phyloP scores from a whole-genome alignment of 1,139 yeast species.

The Zhuliangozyma parablackwelliae region DNA sequence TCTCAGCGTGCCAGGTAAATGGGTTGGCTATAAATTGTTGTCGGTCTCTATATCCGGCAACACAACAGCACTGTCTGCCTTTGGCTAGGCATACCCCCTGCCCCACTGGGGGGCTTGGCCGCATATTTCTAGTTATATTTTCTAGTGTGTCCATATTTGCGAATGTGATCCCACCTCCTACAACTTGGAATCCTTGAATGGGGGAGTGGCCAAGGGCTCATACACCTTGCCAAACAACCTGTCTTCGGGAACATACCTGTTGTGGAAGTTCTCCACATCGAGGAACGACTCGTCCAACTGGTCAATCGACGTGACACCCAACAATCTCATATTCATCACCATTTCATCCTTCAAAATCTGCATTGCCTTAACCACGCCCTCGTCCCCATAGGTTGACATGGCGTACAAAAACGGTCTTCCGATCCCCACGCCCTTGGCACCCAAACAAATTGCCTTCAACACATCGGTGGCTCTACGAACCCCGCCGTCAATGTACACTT shows the following conservation, averaged over 20 bases:
- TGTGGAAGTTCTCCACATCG: conserved; percentile 20
- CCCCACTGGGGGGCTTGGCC: no score
- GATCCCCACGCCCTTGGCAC: conserved; percentile 70
- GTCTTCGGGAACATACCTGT: conserved; percentile 29
- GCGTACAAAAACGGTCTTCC: conserved; percentile 74
- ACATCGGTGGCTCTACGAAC: conserved; percentile 68
- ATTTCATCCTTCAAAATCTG: conserved; percentile 77
- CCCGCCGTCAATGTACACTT: conserved; percentile 62
- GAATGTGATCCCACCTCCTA: conserved; percentile 4
- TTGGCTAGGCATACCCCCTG: no score
- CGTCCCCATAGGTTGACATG: conserved; percentile 68
- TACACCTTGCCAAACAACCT: conserved; percentile 34
- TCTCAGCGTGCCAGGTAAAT: no score
- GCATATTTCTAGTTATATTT: no score
- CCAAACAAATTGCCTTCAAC: conserved; percentile 61
- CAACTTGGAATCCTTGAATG: conserved; percentile 26
- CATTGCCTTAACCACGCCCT: conserved; percentile 75
- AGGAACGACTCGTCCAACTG: conserved; percentile 52
- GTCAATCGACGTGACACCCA: conserved; percentile 67
- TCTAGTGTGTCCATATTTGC: no score
- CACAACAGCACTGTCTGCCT: no score
- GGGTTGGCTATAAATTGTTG: no score
- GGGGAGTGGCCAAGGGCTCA: conserved; percentile 33
- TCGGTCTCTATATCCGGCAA: no score
- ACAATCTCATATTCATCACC: conserved; percentile 80